Base-by-base conservation (phyloP, 148 eudicot species). In the Amaranthus cruentus region DNA sequence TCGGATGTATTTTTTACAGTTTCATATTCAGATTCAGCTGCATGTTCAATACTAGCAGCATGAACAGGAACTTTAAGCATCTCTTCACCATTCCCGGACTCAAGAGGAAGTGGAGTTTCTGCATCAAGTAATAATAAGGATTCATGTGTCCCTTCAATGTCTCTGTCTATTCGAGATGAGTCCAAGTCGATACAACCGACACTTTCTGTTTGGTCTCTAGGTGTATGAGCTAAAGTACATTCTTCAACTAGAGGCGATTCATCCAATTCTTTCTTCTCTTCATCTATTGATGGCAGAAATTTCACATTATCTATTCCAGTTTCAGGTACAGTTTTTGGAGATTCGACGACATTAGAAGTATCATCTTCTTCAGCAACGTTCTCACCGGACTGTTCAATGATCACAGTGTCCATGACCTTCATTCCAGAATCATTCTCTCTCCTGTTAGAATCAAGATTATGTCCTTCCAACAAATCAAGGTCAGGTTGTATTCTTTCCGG, bases 241-340 rank as follows among this genome's bases (percentile, higher is more conserved):
- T 18, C 63, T 58, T 58, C 71, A 68, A 49, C 9, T 48, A 55
- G 28, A 47, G 66, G 9, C 42, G 73, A 68, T 21, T 61, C 63
- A 13, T 60, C 63, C 14, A 60, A 60, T 15, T n/a, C 59, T 18
- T 55, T 53, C 28, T 6, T 21, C 42, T 52, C 70, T 55, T 67
- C 42, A 6, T 66, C 63, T 8, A 60, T 18, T 51, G n/a, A 58
- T 57, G 76, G 68, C 80, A 14, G 44, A 66, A 58, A 66, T 58
- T 67, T 63, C 54, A 59, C 55, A 57, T 55, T 56, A 69, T 6
- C 79, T 52, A 8, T 60, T 15, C 57, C 73, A 65, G 76, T 62
- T 66, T 75, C 68, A 75, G 50, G 61, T 18, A 47, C 49, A 38
- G 53, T 42, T 56, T 49, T 7, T 47, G 13, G 54, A 74, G 66